These are phyloP conservation scores for Hypoxylon trugodes DNA, from an alignment of 495 filamentous ascomycete genomes.

Conservation along the genomic window DNA sequence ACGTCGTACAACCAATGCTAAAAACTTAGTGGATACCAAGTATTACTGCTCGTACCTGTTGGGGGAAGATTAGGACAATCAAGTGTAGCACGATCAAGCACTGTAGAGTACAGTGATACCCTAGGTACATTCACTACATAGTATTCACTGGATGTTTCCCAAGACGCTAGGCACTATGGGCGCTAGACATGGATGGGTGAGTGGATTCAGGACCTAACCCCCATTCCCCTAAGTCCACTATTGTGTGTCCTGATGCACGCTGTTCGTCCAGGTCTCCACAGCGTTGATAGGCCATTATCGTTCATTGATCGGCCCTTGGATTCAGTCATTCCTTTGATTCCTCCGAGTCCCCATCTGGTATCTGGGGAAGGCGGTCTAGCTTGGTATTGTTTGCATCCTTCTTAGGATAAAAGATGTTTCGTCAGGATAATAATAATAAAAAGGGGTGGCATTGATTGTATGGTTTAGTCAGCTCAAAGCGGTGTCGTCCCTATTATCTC, in stretches of 20 bases:
- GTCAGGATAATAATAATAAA: too few relatives aligned
- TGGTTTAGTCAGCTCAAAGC: slow-evolving; percentile 5
- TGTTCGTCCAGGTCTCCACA: slow-evolving; percentile 24
- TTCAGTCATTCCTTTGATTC: slow-evolving; percentile 34
- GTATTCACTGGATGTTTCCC: not conserved
- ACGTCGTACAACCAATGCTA: slow-evolving; percentile 4
- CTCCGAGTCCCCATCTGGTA: slow-evolving; percentile 24
- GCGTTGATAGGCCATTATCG: slow-evolving; percentile 15
- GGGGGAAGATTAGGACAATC: not conserved
- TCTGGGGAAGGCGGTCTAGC: slow-evolving; percentile 38
- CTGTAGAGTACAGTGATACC: too few relatives aligned
- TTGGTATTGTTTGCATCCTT: slow-evolving; percentile 24
- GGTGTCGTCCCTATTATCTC: not conserved
- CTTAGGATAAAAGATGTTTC: slow-evolving; percentile 7
- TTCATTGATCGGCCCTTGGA: slow-evolving; percentile 30
- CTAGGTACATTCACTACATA: not conserved
- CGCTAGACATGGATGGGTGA: slow-evolving; percentile 3
- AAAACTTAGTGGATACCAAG: not conserved
- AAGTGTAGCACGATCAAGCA: too few relatives aligned
- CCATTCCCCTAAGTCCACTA: not conserved
- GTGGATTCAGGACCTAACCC: not conserved
- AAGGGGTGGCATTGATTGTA: slow-evolving; percentile 2
- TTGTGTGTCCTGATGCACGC: slow-evolving; percentile 12
- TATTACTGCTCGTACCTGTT: slow-evolving; percentile 31
- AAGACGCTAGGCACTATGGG: not conserved